Conservation (phyloP, 805 yeast genomes). For the Saccharomycopsis amapae region DNA sequence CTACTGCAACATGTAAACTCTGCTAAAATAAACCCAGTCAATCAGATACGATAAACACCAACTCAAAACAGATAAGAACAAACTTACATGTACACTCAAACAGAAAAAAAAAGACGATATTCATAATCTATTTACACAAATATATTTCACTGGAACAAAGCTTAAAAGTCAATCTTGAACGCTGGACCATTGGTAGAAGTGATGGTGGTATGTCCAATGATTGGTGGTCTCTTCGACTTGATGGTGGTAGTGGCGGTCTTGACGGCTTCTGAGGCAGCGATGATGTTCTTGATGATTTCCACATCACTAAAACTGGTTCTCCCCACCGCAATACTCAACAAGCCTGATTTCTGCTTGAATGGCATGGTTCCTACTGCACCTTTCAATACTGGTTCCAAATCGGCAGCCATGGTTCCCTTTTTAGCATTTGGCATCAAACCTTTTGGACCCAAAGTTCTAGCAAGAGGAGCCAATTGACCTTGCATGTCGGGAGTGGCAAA, state of each 20-base stretch:
- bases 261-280: slow-evolving; percentile 59
- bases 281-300: slow-evolving; percentile 64
- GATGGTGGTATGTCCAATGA: slow-evolving; percentile 61
- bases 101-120: too few species aligned
- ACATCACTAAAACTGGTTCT: slow-evolving; percentile 70
- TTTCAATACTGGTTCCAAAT: slow-evolving; percentile 46
- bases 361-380: slow-evolving; percentile 61
- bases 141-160: not conserved
- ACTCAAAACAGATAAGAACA: too few species aligned
- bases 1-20: too few species aligned
- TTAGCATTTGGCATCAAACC: slow-evolving; percentile 85
- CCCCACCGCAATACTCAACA: slow-evolving; percentile 64
- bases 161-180: slow-evolving; percentile 49
- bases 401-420: slow-evolving; percentile 77
- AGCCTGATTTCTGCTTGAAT: slow-evolving; percentile 65
- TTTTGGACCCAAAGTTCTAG: slow-evolving; percentile 79
- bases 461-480: slow-evolving; percentile 53
- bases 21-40: too few species aligned
- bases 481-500: slow-evolving; percentile 82
- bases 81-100: too few species aligned
- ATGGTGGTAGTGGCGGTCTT: slow-evolving; percentile 45
- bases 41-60: too few species aligned
- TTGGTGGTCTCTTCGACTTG: slow-evolving; percentile 59
- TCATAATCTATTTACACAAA: not conserved
- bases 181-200: slow-evolving; percentile 77